Conservation (phyloP, 176 grass and related monocot genomes). For the Rhynchospora tenuis region DNA sequence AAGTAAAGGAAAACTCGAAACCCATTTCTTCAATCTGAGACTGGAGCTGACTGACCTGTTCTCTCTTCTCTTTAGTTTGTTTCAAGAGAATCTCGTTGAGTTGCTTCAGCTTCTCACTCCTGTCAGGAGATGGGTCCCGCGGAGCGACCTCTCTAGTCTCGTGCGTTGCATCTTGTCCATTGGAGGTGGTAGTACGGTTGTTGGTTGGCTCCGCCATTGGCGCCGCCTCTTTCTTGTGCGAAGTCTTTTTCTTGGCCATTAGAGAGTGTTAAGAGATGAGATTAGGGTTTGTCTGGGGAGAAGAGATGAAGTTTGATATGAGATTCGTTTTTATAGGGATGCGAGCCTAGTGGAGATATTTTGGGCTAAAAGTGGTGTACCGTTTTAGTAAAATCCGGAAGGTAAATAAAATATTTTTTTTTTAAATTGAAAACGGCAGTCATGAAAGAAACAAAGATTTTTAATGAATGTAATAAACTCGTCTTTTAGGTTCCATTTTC, state of each 20-base stretch:
- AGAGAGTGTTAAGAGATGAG: neutral
- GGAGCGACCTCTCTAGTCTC: neutral
- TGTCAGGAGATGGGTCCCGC: constrained; percentile 18
- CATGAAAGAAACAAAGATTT: too few species aligned
- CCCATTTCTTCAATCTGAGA: constrained; percentile 7
- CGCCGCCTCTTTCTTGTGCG: constrained; percentile 19
- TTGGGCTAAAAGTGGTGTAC: neutral
- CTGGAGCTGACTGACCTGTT: constrained; percentile 16
- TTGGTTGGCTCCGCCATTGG: neutral
- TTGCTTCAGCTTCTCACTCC: constrained; percentile 16
- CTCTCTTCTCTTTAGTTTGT: constrained; percentile 22
- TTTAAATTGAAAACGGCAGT: neutral
- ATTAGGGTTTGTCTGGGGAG: constrained; percentile 29
- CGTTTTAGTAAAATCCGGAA: neutral
- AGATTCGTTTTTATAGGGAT: constrained; percentile 16
- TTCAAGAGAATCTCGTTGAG: constrained; percentile 17
- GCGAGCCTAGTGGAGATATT: neutral
- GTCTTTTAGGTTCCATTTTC: too few species aligned
- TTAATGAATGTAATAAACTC: too few species aligned
- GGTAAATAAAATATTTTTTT: neutral
- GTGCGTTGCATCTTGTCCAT: neutral
- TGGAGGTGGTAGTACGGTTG: neutral
- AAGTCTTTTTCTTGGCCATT: constrained; percentile 23
- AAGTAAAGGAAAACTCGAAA: neutral
- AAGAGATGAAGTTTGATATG: neutral